phyloP scores from a whole-genome alignment of 2,329 filamentous ascomycete genomes.

The Dothistroma pini region DNA sequence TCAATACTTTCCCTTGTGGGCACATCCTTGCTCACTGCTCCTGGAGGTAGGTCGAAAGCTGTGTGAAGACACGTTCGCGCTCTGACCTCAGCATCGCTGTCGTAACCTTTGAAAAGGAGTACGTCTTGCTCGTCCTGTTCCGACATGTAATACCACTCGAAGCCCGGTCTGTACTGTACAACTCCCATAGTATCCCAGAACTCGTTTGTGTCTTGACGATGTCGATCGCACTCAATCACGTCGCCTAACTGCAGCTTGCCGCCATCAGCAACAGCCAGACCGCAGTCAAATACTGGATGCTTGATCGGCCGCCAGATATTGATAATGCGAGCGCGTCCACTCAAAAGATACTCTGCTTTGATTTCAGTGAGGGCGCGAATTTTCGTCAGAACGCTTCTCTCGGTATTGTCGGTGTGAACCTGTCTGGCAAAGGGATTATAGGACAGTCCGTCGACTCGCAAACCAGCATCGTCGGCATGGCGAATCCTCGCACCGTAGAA shows the following conservation, averaged over 20 bases:
- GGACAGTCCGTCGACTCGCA: conserved; percentile 23
- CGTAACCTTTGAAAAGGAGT: conserved; percentile 17
- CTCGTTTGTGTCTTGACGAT: conserved; percentile 20
- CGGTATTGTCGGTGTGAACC: conserved; percentile 32
- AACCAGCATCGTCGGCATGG: conserved; percentile 23
- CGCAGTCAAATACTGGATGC: conserved; percentile 18
- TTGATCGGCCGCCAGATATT: conserved; percentile 20
- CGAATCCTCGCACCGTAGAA: conserved; percentile 27
- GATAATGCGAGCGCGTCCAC: conserved; percentile 13
- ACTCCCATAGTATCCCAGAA: conserved; percentile 18
- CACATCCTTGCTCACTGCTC: conserved; percentile 14
- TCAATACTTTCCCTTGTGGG: conserved; percentile 30
- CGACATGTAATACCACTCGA: conserved; percentile 31
- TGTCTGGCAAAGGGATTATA: conserved; percentile 32
- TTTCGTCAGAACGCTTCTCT: conserved; percentile 26
- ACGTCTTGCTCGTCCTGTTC: conserved; percentile 25
- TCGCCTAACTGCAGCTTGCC: conserved; percentile 22
- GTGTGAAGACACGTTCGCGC: conserved; percentile 26
- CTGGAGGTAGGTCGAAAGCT: conserved; percentile 27
- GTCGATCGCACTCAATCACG: conserved; percentile 16
- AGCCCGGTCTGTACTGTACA: conserved; percentile 27
- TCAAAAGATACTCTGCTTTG: conserved; percentile 21
- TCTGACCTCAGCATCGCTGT: conserved; percentile 17
- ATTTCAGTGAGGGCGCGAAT: conserved; percentile 27
- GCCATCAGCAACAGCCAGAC: conserved; percentile 29